Base-by-base conservation (phyloP, 768 basidiomycete genomes). In the Auricularia sp. region DNA sequence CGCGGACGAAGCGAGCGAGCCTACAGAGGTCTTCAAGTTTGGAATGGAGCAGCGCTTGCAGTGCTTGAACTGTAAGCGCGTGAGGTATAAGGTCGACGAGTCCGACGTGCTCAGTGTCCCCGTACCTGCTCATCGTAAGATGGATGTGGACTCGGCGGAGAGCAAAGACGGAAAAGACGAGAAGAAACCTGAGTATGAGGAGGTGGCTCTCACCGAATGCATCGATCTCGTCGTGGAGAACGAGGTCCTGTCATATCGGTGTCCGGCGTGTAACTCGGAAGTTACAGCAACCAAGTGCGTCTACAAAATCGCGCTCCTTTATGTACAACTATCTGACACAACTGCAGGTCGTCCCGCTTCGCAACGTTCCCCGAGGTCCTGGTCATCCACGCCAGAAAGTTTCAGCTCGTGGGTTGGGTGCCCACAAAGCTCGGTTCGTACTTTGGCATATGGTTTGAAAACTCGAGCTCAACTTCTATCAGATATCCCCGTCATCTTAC, bases 321-420 rank as follows among this genome's bases (percentile, higher is more conserved):
- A 23, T 61, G 43, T 67, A 47, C 64, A 18, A 8, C 60, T 34
- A 14, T 12, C 61, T 61, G 11, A 36, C 29, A 3, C 64, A 56
- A 18, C 21, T 36, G 3, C 68, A 93, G 92, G 73, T 86, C 85
- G 66, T 81, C 83, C 16, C 83, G 82, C 36, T 90, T 98, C 69
- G 83, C 90, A 0, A 88, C 90, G 1, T 92, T 96, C 80, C 97
- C 97, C 0, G 83, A 93, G 11, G 84, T 93, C 1, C 81, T 98
- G 0, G 86, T 96, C 7, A 74, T 99, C 1, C 95, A 97, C 67
- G 87, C 93, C 53, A 91, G 90, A 72, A 96, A 96, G 70, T 98
- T 97, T 78, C 91, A 94, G 74, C 82, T 96, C 3, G 88, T 93
- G 51, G 93, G 93, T 68, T 98, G 97, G 97, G 92, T 99, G 1